Conservation (phyloP, 805 yeast genomes). For the Henningerozyma blattae region DNA sequence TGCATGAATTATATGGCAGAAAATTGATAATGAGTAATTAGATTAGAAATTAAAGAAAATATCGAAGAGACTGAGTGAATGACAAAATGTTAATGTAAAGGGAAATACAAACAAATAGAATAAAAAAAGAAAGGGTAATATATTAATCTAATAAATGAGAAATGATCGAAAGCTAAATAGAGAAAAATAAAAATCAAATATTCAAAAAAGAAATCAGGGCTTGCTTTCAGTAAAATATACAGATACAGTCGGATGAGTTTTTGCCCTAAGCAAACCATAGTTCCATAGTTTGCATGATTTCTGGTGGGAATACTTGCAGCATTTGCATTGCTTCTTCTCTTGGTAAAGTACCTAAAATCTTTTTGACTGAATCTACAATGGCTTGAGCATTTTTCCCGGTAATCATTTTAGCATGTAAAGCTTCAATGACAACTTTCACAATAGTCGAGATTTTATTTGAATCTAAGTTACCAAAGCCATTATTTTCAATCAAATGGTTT, state of each 20-base stretch:
- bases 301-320: slow-evolving; percentile 50
- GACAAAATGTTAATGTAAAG: too few relatives aligned
- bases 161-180: background rate
- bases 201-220: too few relatives aligned
- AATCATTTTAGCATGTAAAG: slow-evolving; percentile 55
- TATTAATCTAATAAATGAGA: too few relatives aligned
- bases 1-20: too few relatives aligned
- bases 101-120: too few relatives aligned
- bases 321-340: slow-evolving; percentile 56
- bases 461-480: slow-evolving; percentile 45
- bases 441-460: slow-evolving; percentile 41
- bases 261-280: slow-evolving; percentile 36
- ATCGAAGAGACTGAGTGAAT: too few relatives aligned
- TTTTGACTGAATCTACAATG: slow-evolving; percentile 50
- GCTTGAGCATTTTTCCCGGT: slow-evolving; percentile 61
- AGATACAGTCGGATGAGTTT: too few relatives aligned
- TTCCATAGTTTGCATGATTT: slow-evolving; percentile 47
- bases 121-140: too few relatives aligned
- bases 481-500: slow-evolving; percentile 53
- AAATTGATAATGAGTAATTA: too few relatives aligned
- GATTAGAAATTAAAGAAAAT: too few relatives aligned
- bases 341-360: slow-evolving; percentile 51
- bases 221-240: too few relatives aligned
- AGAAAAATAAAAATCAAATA: background rate
- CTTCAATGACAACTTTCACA: slow-evolving; percentile 61